These are phyloP conservation scores for Verticillium isaacii DNA, from an alignment of 2,329 filamentous ascomycete species.

Conservation along the genomic window DNA sequence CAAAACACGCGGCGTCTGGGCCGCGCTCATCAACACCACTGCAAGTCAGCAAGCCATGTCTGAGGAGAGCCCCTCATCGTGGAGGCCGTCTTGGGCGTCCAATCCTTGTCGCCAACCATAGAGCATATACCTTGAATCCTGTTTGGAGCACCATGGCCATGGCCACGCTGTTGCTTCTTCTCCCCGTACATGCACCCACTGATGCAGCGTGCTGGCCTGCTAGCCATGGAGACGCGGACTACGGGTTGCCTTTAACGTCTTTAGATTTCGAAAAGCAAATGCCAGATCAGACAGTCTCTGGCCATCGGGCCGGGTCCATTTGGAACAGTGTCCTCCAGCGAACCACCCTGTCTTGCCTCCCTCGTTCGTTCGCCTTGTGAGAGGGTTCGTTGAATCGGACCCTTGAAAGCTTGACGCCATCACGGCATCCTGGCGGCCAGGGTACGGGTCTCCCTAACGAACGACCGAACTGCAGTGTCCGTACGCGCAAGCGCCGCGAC, in stretches of 20 bases:
- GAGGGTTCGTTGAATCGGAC: not conserved
- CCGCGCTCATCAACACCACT: not conserved
- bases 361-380: not conserved
- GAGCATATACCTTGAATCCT: no score
- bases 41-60: not conserved
- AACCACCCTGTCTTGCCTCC: not conserved
- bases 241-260: not conserved
- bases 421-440: not conserved
- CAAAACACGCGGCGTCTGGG: not conserved
- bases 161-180: not conserved
- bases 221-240: no score
- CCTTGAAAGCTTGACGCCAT: not conserved
- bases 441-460: not conserved
- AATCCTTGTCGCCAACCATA: not conserved
- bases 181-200: not conserved
- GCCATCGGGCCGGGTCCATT: not conserved
- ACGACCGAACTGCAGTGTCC: not conserved
- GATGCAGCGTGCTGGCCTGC: not conserved
- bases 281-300: not conserved
- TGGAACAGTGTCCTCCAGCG: not conserved
- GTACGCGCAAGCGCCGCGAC: not conserved
- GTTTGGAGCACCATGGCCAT: not conserved
- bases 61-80: not conserved
- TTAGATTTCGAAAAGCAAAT: not conserved
- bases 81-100: not conserved